A percentile compares a stretch with the other conserved stretches of the same genome.
These are phyloP conservation scores for Aspergillus bridgeri DNA, from an alignment of 495 filamentous ascomycete species.

Conservation along the genomic window DNA sequence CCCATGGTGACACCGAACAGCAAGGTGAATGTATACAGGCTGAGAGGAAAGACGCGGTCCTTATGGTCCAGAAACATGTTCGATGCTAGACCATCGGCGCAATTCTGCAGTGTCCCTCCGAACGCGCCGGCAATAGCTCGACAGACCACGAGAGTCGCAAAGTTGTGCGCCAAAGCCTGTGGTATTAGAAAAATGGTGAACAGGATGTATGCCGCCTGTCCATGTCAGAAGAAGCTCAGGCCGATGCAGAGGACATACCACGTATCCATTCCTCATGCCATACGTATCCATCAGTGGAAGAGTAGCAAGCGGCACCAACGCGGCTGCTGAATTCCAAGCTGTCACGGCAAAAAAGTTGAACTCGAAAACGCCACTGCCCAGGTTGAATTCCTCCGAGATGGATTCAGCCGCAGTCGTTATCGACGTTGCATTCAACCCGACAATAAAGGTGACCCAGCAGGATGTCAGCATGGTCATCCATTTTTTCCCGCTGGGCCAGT, in stretches of 20 bases:
- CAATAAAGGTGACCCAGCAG: conserved; percentile 13
- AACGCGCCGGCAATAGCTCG: conserved; percentile 20
- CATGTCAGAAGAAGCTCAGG: background rate
- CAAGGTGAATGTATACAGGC: conserved; percentile 9
- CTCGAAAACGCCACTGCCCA: conserved; percentile 9
- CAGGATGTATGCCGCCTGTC: conserved; percentile 6
- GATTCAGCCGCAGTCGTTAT: conserved; percentile 10
- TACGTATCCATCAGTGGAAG: conserved; percentile 14
- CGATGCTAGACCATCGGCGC: conserved; percentile 11
- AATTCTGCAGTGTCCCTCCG: conserved; percentile 12
- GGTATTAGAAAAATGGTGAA: conserved; percentile 22
- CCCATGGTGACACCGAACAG: conserved; percentile 14
- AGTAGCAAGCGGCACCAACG: conserved; percentile 8
- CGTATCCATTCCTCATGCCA: conserved; percentile 8
- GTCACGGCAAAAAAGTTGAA: conserved; percentile 14
- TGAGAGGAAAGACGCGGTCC: conserved; percentile 10
- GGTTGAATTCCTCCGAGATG: conserved; percentile 7
- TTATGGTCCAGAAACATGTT: conserved; percentile 9
- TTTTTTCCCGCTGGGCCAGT: conserved; percentile 9
- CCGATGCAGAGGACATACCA: conserved; percentile 1
- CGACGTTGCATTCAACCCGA: conserved; percentile 13
- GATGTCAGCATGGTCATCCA: conserved; percentile 11
- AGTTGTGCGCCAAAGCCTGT: conserved; percentile 21
- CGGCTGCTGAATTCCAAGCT: conserved; percentile 12
- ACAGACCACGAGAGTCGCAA: conserved; percentile 18